Base-by-base conservation (phyloP, 257 asterid genomes). In the Primulina tabacum region DNA sequence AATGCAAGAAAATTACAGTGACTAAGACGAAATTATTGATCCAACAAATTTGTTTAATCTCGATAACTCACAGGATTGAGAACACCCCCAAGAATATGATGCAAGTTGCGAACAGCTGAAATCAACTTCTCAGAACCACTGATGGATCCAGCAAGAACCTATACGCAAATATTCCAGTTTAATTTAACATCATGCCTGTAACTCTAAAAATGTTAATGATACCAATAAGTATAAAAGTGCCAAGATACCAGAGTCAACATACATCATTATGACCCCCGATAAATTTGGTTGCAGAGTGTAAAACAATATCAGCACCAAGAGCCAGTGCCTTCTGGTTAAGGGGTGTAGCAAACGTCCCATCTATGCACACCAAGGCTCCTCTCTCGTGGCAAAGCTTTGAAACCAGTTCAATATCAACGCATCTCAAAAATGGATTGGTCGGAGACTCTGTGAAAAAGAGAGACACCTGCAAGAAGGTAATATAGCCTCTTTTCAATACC, bases 261-360 rank as follows among this genome's bases (percentile, higher is more conserved):
- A 92, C 98, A 81, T 92, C 98, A 81, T 92, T 89, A 68, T 92
- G 98, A 62, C 98, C 98, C 17, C 83, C 98, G 70, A 92, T 87
- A 74, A 75, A 92, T 71, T 92, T 92, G 57, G 98, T 92, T 66
- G 92, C 92, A 71, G 98, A 92, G 84, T 92, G 98, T 64, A 92
- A 57, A 67, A 92, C 88, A 67, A 92, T 75, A 84, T 92, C 98
- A 80, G 96, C 98, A 29, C 98, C 98, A 59, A 89, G 85, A 70
- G 98, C 90, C 80, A 92, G 82, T 64, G 92, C 94, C 83, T 89
- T 90, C 88, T 92, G 98, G 87, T 92, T 92, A 62, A 92, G 80
- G 71, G 98, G 96, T 65, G 98, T 88, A 26, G 98, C 98, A 75
- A 92, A 89, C 32, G 98, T 92, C 74, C 98, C 98, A 69, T 92